Base-by-base conservation (phyloP, 2,329 filamentous ascomycete species). In the Aspergillus cejpii region DNA sequence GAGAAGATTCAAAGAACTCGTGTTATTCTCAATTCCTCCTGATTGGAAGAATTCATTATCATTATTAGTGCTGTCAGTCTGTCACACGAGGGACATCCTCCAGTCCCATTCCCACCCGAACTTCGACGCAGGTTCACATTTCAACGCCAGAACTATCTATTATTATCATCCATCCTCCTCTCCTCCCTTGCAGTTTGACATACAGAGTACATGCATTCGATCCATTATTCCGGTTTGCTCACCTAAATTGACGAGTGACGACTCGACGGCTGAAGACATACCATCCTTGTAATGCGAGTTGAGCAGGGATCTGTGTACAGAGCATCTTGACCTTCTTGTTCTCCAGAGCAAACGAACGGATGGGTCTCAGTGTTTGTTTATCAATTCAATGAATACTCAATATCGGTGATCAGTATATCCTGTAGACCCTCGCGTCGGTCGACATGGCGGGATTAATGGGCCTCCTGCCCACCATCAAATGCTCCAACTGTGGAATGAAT, bases 401-500 rank as follows among this genome's bases (percentile, higher is more conserved):
- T 33, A 39, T 37, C 34, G 33, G 24, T 34, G 38, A 39, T 34
- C 17, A 3, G 31, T 19, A 34, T 15, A 34, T 20, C 31, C 31
- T 36, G 31, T 41, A 55, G 40, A 80, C 80, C 50, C 60, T 80
- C 20, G 63, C 64, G n/a, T 73, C 72, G 17, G 65, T 67, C 2
- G 36, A 38, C 37, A 55, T 52, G 50, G 68, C 67, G 60, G 60
- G 61, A 40, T 52, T 62, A 45, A 73, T 73, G 57, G 75, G 81
- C 61, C 80, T 90, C 53, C 74, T 92, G 72, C 87, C 88, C 60
- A 82, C 82, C 19, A 86, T 94, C 69, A 94, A 91, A 75, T 94
- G 88, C 69, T 94, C 88, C 42, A 81, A 77, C 70, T 94, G 88
- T 63, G 79, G 81, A 31, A 67, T 73, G 31, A 80, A 90, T 58